phyloP scores from a whole-genome alignment of 2,329 filamentous ascomycete genomes.

The Venturiaceae sp. region DNA sequence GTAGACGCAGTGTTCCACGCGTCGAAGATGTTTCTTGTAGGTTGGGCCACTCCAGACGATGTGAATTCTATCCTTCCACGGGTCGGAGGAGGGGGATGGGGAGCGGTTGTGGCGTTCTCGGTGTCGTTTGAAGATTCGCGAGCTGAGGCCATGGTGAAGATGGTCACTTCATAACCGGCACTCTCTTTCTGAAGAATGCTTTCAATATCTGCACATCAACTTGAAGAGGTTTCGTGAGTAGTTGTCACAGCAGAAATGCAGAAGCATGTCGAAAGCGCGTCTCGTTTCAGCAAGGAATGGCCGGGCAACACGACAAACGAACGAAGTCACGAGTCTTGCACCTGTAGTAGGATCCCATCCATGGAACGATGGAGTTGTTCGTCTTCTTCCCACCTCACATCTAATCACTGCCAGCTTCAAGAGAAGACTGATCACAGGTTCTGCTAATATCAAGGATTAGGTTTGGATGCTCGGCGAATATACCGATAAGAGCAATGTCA shows the following conservation, averaged over 20 bases:
- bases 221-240: too few relatives aligned
- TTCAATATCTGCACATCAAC: too few relatives aligned
- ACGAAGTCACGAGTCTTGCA: constrained; percentile 1
- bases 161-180: not conserved
- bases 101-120: not conserved
- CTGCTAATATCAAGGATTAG: not conserved
- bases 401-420: not conserved
- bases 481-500: not conserved
- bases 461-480: not conserved
- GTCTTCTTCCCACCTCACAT: not conserved
- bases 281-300: not conserved
- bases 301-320: not conserved
- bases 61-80: not conserved
- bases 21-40: constrained; percentile 40
- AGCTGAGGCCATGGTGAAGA: not conserved
- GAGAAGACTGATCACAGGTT: not conserved
- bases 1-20: constrained; percentile 65
- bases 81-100: not conserved
- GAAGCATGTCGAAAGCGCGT: not conserved
- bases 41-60: constrained; percentile 4
- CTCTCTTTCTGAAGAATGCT: not conserved
- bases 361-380: not conserved
- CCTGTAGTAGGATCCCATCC: too few relatives aligned
- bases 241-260: not conserved
- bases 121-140: not conserved